Conservation (phyloP, 2,329 filamentous ascomycete species). For the Pseudogymnoascus sp. region DNA sequence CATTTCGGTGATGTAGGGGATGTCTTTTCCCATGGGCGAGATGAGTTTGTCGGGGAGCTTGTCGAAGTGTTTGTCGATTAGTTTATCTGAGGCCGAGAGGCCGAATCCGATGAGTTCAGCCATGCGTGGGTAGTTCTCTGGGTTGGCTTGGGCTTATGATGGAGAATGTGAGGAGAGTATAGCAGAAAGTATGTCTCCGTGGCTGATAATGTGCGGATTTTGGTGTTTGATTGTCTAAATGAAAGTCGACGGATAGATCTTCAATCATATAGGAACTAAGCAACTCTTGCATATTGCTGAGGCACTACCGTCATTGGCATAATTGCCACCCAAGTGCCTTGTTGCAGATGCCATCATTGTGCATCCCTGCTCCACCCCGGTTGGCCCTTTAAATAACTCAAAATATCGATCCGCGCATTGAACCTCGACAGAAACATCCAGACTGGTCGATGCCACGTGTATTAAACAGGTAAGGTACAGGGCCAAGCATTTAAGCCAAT, state of each 20-base stretch:
- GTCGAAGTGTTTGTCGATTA: neutral
- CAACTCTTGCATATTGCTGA: neutral
- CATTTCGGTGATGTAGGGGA: neutral
- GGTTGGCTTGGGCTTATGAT: neutral
- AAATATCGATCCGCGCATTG: neutral
- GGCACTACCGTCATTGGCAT: neutral
- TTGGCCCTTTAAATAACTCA: neutral
- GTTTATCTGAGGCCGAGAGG: neutral
- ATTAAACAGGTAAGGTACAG: neutral
- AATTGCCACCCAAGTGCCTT: neutral
- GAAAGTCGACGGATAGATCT: neutral
- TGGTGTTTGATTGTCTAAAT: neutral
- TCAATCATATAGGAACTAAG: neutral
- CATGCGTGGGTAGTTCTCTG: neutral
- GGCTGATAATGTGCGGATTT: neutral
- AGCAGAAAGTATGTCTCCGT: neutral
- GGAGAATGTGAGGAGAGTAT: neutral
- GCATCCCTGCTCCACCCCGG: neutral
- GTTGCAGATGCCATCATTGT: neutral
- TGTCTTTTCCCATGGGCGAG: neutral
- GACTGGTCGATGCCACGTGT: neutral
- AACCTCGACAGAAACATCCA: neutral
- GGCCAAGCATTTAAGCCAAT: neutral
- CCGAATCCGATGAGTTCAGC: neutral
- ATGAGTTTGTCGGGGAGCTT: neutral